These are phyloP conservation scores for Fraxinus platypoda DNA, from an alignment of 305 asterid species.

Conservation along the genomic window DNA sequence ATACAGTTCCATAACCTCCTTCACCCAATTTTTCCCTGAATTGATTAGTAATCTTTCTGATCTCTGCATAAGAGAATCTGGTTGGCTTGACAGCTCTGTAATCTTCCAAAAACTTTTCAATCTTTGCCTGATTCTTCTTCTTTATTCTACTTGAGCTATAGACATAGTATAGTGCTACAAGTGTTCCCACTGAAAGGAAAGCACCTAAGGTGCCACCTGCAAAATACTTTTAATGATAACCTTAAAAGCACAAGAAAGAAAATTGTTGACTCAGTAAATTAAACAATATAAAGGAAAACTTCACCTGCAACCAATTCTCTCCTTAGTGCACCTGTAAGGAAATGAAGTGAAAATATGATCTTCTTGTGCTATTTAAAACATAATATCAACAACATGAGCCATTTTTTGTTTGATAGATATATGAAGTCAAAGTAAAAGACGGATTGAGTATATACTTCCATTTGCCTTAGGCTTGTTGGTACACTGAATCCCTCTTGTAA, in stretches of 20 bases:
- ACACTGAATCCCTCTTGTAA: neutral
- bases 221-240: too few species aligned
- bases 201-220: slow-evolving; percentile 13
- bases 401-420: neutral
- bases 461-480: neutral
- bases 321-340: neutral
- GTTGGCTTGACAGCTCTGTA: slow-evolving; percentile 38
- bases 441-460: neutral
- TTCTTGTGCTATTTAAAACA: neutral
- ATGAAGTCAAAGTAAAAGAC: neutral
- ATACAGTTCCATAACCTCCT: slow-evolving; percentile 35
- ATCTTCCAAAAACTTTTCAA: slow-evolving; percentile 22
- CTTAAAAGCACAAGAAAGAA: neutral
- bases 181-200: neutral
- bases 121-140: slow-evolving; percentile 26
- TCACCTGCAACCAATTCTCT: neutral
- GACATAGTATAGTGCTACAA: slow-evolving; percentile 14
- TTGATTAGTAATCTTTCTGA: slow-evolving; percentile 36
- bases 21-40: slow-evolving; percentile 41
- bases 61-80: slow-evolving; percentile 47
- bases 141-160: slow-evolving; percentile 23
- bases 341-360: neutral
- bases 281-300: neutral
- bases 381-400: neutral
- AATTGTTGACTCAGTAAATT: neutral